Percentiles rank a stretch among this genome's conserved stretches.
phyloP scores from a whole-genome alignment of 352 stramenopile genomes.

The Peronosclerospora sorghi region DNA sequence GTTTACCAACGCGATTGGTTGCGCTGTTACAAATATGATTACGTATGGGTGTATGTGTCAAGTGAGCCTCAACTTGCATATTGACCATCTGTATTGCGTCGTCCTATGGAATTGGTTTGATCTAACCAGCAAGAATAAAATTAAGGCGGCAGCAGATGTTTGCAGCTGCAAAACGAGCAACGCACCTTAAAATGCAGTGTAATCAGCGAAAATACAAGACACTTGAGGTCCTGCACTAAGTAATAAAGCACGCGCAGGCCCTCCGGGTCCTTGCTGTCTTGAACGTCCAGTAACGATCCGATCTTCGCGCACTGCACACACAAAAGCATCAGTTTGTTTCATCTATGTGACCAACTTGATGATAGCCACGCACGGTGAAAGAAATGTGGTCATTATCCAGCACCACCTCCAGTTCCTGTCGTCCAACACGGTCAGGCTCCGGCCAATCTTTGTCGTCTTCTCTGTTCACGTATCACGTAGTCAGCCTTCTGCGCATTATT shows the following conservation, averaged over 20 bases:
- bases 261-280: conserved; percentile 93
- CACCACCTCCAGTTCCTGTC: conserved; percentile 95
- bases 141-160: too few species aligned
- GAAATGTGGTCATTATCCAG: conserved; percentile 93
- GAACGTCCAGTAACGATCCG: conserved; percentile 89
- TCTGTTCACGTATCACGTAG: conserved; percentile 21
- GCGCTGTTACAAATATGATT: too few species aligned
- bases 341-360: neutral
- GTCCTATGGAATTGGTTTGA: conserved; percentile 88
- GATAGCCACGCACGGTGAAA: conserved; percentile 75
- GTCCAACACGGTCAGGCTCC: conserved; percentile 85
- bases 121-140: conserved; percentile 35
- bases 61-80: too few species aligned
- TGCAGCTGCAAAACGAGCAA: conserved; percentile 1
- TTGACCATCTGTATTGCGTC: neutral
- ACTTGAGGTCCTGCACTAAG: conserved; percentile 95
- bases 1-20: too few species aligned
- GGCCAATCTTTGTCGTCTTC: conserved; percentile 95
- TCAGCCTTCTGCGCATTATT: neutral
- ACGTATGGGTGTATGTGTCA: too few species aligned
- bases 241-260: conserved; percentile 94
- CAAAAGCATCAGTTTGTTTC: neutral
- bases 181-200: conserved; percentile 92
- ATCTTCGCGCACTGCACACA: conserved; percentile 89
- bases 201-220: conserved; percentile 94